Evolutionary conservation across 148 eudicot genomes (phyloP), one percentile per base, ranked within the genome.

Genomic region (Rhododendron kiyosumense): DNA sequence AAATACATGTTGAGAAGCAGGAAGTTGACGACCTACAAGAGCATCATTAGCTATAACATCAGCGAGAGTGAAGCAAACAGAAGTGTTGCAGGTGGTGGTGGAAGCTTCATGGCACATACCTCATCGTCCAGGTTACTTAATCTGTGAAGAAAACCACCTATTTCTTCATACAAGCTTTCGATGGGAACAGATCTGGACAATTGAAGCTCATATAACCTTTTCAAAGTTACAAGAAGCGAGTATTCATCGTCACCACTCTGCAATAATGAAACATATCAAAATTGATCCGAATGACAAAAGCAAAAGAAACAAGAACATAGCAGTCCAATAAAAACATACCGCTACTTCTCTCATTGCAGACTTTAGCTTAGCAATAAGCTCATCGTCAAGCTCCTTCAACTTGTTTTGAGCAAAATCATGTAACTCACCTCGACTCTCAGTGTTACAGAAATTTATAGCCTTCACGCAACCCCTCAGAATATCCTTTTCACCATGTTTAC

Each of bases 171-270:
- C 83, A 95, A 91, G 90, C 89, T 91, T 41, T 91, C 98, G 49
- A 93, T 85, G 80, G 98, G 91, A 87, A 97, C 91, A 89, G 83
- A 87, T 86, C 88, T 92, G 49, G 88, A 89, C 87, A 97, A 82
- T 82, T 97, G 99, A 84, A 95, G 95, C 92, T 97, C 99, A 75
- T 97, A 95, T 78, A 97, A 89, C 92, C 99, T 93, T 90, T 97
- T 97, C 89, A 93, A 89, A 89, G 92, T 97, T 82, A 95, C 99
- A 83, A 95, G 94, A 84, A 97, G 91, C 45, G 94, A 91, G 81
- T 97, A 97, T 81, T 95, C 98, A 88, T 95, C 99, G 81, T 90
- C 95, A 83, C 93, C 98, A 86, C 92, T 97, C 98, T 97, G 90
- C 84, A 87, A 34, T 22, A 51, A 18, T 30, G 52, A 83, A 48